Conservation (phyloP, 345 rosid genomes). For the Arabis hirsuta region DNA sequence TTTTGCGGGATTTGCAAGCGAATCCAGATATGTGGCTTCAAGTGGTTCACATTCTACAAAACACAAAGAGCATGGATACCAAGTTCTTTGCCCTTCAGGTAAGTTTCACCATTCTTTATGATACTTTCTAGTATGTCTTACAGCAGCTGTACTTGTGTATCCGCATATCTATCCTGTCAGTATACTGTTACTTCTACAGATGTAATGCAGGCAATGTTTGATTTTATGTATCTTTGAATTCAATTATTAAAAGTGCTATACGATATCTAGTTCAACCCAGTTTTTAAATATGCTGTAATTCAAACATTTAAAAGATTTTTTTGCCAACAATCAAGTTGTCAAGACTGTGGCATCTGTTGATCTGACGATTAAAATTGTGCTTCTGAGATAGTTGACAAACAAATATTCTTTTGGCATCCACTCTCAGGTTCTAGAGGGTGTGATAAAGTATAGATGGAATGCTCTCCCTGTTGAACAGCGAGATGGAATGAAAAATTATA, state of each 20-base stretch:
- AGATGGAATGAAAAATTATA: slow-evolving; percentile 99
- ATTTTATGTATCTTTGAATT: not conserved
- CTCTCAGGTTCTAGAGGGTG: slow-evolving; percentile 93
- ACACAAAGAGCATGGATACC: slow-evolving; percentile 81
- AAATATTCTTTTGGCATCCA: slow-evolving; percentile 14
- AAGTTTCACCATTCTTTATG: slow-evolving; percentile 20
- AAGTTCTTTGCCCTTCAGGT: slow-evolving; percentile 99
- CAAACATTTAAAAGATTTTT: not conserved
- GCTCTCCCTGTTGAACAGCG: slow-evolving; percentile 95
- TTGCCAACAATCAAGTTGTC: slow-evolving; percentile 8
- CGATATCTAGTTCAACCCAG: not conserved
- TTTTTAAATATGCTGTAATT: not conserved
- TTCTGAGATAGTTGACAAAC: slow-evolving; percentile 14
- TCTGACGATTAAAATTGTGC: not conserved
- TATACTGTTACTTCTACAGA: not conserved
- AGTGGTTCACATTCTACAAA: slow-evolving; percentile 89
- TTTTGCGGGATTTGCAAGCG: slow-evolving; percentile 93
- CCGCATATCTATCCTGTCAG: slow-evolving; percentile 19
- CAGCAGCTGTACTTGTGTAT: slow-evolving; percentile 4
- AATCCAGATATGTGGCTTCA: slow-evolving; percentile 99
- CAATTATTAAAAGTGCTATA: not conserved
- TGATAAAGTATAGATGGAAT: slow-evolving; percentile 98
- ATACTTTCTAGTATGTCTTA: not conserved
- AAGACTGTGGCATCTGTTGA: slow-evolving; percentile 30
- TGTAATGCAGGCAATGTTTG: not conserved